Base-by-base conservation (phyloP, 208 protist genomes). In the Chromosphaera perkinsii region DNA sequence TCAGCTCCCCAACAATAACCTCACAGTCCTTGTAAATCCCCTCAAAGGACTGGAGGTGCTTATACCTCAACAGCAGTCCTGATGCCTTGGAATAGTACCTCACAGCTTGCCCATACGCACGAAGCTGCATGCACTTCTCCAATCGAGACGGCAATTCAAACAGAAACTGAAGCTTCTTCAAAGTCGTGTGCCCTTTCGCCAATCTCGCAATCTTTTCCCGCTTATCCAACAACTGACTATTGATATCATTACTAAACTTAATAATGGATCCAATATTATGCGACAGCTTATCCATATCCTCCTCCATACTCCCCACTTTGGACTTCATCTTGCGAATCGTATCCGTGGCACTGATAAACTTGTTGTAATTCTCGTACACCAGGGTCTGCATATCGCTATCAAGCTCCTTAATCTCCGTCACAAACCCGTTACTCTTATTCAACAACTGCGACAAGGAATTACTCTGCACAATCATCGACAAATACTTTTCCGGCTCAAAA, bases 331-430 rank as follows among this genome's bases (percentile, higher is more conserved):
- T 3, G 39, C 31, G 12, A 20, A 63, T 63, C 12, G 29, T 63
- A 24, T 63, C 57, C 27, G 57, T 63, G 20, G 57, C 57, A 20
- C 36, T 92, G 69, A 98, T 96, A 74, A 98, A 97, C 67, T 96
- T 96, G 63, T 93, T 91, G 78, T 98, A 98, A 82, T 98, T 98
- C 33, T 94, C 90, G 81, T 98, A 97, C 3, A 98, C 95, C n/a
- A 98, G 74, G 61, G 92, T 95, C 75, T 97, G 93, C 80, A 98
- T 84, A 69, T 96, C 92, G 20, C 66, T 82, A 59, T 97, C 93
- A 1, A 97, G 73, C 22, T 64, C 70, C 42, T 86, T 81, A 55
- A 90, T 87, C 59, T 92, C 82, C n/a, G n/a, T n/a, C n/a, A n/a
- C n/a, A n/a, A n/a, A n/a, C n/a, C n/a, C n/a, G n/a, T n/a, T n/a